phyloP scores from a whole-genome alignment of 306 rosid genomes.

The Senna tora region DNA sequence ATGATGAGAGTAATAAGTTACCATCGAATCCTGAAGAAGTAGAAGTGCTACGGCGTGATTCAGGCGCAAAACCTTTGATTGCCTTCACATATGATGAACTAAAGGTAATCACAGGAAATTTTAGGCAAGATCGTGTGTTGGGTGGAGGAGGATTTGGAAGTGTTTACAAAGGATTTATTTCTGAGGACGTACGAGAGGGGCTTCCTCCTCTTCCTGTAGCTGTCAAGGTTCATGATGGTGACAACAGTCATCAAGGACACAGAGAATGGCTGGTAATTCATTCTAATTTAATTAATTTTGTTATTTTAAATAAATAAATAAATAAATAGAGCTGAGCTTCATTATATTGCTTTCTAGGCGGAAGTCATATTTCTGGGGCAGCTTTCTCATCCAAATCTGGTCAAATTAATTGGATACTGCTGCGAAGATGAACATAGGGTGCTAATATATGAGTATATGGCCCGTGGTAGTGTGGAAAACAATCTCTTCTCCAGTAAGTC shows the following conservation, averaged over 20 bases:
- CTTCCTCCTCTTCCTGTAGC: conserved; percentile 74
- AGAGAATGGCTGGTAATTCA: conserved; percentile 98
- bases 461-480: conserved; percentile 92
- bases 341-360: conserved; percentile 80
- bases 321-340: no score
- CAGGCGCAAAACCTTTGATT: conserved; percentile 81
- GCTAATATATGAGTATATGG: conserved; percentile 89
- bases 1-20: conserved; percentile 61
- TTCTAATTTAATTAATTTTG: no score
- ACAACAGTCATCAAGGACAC: conserved; percentile 95
- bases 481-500: conserved; percentile 86
- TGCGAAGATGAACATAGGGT: conserved; percentile 96
- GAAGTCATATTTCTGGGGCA: conserved; percentile 99
- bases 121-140: conserved; percentile 74
- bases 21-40: conserved; percentile 97
- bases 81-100: conserved; percentile 80
- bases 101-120: conserved; percentile 75
- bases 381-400: conserved; percentile 98
- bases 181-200: conserved; percentile 79
- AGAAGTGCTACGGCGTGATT: conserved; percentile 83
- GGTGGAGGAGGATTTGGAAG: conserved; percentile 99
- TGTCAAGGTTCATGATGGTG: conserved; percentile 98
- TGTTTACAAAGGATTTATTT: conserved; percentile 86
- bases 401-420: conserved; percentile 92
- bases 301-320: no score